These are phyloP conservation scores for Clitoria ternatea DNA, from an alignment of 306 rosid species.

Conservation along the genomic window DNA sequence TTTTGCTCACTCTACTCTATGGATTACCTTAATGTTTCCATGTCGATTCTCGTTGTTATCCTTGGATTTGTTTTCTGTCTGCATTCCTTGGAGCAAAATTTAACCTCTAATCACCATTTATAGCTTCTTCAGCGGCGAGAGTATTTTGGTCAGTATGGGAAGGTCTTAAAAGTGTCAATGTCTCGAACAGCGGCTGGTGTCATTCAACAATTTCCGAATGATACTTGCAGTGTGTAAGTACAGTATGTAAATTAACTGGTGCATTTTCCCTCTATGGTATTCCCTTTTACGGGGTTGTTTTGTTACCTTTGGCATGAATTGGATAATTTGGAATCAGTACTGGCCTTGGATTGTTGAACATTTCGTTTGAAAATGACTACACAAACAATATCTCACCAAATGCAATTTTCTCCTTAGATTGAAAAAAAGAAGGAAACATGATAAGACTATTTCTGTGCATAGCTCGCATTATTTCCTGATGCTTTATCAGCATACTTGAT, in stretches of 20 bases:
- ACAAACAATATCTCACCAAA: background rate
- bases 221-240: conserved; percentile 99
- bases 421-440: background rate
- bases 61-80: background rate
- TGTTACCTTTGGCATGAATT: background rate
- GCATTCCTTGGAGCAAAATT: background rate
- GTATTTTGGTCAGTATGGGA: conserved; percentile 97
- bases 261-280: background rate
- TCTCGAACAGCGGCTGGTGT: conserved; percentile 94
- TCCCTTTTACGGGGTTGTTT: background rate
- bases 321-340: background rate
- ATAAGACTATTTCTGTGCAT: background rate
- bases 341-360: background rate
- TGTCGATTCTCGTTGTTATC: background rate
- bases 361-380: background rate
- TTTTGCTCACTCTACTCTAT: conserved; percentile 17
- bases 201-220: conserved; percentile 95
- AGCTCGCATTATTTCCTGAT: background rate
- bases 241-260: background rate
- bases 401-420: background rate
- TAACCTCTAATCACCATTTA: conserved; percentile 6
- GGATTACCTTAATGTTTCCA: background rate
- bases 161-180: conserved; percentile 97
- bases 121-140: conserved; percentile 89
- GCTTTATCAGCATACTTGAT: background rate